These are phyloP conservation scores for Rhodamnia rubescens DNA, from an alignment of 345 rosid genomes.

Conservation along the genomic window DNA sequence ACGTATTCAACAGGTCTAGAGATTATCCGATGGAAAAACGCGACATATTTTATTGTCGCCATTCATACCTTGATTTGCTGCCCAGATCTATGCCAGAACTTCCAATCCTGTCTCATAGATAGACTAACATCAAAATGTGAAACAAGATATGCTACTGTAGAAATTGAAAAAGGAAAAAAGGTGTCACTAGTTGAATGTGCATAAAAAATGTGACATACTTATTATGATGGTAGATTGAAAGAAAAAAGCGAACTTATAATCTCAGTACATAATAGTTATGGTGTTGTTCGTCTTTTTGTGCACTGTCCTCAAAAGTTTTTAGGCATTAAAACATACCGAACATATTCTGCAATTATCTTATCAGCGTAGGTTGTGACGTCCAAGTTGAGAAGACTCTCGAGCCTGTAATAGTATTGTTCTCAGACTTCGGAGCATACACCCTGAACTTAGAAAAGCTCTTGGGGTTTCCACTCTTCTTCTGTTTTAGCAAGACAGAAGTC, in stretches of 20 bases:
- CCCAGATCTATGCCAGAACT: constrained; percentile 74
- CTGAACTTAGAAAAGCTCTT: constrained; percentile 34
- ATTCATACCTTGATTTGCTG: constrained; percentile 77
- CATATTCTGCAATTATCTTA: constrained; percentile 75
- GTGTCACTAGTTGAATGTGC: too few relatives aligned
- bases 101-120: constrained; percentile 57
- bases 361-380: constrained; percentile 71
- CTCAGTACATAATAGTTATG: background rate
- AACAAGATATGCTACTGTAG: background rate
- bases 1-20: too few relatives aligned
- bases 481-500: constrained; percentile 46
- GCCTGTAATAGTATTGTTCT: constrained; percentile 46
- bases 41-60: background rate
- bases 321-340: constrained; percentile 38
- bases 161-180: too few relatives aligned
- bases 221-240: too few relatives aligned
- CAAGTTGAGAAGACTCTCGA: constrained; percentile 61
- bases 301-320: background rate
- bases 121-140: background rate
- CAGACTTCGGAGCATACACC: constrained; percentile 54
- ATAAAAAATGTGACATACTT: too few relatives aligned
- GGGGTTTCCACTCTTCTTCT: constrained; percentile 2
- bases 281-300: background rate
- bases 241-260: too few relatives aligned
- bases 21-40: background rate